Evolutionary conservation across 345 rosid genomes (phyloP).

Genomic region (Euphorbia peplus): DNA sequence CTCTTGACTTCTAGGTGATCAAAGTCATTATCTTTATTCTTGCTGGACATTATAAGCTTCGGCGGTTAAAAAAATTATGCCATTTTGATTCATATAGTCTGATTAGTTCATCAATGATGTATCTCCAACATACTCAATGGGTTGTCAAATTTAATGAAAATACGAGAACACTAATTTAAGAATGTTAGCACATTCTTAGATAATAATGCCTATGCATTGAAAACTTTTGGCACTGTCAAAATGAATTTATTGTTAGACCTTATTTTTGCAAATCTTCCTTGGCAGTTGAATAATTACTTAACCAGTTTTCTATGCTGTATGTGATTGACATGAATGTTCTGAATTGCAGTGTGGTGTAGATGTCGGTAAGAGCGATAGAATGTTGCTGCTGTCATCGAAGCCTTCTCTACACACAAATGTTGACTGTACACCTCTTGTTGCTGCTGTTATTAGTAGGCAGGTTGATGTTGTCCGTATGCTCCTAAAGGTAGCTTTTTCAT

Average conservation of each 20-base stretch:
- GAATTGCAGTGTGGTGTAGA: constrained; percentile 77
- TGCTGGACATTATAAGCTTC: not conserved
- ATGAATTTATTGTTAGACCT: not conserved
- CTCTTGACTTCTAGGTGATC: constrained; percentile 1
- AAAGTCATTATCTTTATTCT: not conserved
- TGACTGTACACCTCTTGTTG: constrained; percentile 83
- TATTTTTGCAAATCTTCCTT: not conserved
- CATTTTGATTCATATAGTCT: not conserved
- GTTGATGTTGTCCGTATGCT: constrained; percentile 56
- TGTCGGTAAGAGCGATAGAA: constrained; percentile 55
- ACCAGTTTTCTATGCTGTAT: not conserved
- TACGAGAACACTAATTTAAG: not conserved
- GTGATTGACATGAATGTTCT: constrained; percentile 5
- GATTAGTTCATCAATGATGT: not conserved
- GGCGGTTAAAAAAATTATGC: not conserved
- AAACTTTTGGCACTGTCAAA: not conserved
- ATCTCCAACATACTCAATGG: not conserved
- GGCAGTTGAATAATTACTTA: not conserved
- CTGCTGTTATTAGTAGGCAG: constrained; percentile 85
- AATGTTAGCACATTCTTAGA: not conserved
- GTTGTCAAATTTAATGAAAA: not conserved
- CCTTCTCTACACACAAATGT: constrained; percentile 88
- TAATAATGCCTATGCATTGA: not conserved
- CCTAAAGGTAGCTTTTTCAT: constrained; percentile 54
- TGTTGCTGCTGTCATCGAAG: constrained; percentile 72